phyloP scores from a whole-genome alignment of 495 filamentous ascomycete genomes.

The Penicillium coprophilum region DNA sequence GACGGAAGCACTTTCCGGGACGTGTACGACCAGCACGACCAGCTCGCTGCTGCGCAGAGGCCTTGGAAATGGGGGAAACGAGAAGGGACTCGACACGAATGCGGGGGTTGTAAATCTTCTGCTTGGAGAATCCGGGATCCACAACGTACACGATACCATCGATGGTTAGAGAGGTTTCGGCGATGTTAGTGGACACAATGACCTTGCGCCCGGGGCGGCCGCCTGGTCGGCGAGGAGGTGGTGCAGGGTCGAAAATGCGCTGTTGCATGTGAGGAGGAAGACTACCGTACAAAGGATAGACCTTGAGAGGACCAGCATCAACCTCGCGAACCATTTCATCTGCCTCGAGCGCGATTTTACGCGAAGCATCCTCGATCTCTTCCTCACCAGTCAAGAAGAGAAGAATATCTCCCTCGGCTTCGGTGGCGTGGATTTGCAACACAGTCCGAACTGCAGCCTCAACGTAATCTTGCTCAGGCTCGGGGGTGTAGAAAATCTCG shows the following conservation, averaged over 20 bases:
- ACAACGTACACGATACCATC: conserved; percentile 99
- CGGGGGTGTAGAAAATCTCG: conserved; percentile 97
- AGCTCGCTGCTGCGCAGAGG: conserved; percentile 96
- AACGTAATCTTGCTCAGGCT: conserved; percentile 94
- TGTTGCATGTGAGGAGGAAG: conserved; percentile 92
- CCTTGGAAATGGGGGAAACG: conserved; percentile 95
- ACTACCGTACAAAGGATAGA: conserved; percentile 93
- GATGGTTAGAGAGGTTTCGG: conserved; percentile 95
- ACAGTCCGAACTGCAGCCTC: conserved; percentile 94
- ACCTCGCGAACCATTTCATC: conserved; percentile 89
- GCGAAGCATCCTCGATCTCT: conserved; percentile 94
- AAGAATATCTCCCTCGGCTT: conserved; percentile 91
- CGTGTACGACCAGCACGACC: conserved; percentile 98
- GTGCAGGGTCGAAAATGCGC: conserved; percentile 88
- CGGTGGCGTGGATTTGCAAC: conserved; percentile 90
- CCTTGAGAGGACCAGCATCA: conserved; percentile 83
- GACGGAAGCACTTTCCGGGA: conserved; percentile 94
- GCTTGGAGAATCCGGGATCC: conserved; percentile 98
- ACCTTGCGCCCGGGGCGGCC: conserved; percentile 90
- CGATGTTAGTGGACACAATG: conserved; percentile 96
- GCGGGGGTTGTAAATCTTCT: conserved; percentile 98
- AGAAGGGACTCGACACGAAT: conserved; percentile 94
- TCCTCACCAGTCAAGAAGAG: conserved; percentile 98
- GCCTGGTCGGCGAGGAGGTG: conserved; percentile 65
- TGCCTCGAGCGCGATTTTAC: conserved; percentile 85